A percentile compares a stretch with the other conserved stretches of the same genome.
Evolutionary conservation across 2,329 filamentous ascomycete species (phyloP).

Genomic region (Colletotrichum zoysiae): DNA sequence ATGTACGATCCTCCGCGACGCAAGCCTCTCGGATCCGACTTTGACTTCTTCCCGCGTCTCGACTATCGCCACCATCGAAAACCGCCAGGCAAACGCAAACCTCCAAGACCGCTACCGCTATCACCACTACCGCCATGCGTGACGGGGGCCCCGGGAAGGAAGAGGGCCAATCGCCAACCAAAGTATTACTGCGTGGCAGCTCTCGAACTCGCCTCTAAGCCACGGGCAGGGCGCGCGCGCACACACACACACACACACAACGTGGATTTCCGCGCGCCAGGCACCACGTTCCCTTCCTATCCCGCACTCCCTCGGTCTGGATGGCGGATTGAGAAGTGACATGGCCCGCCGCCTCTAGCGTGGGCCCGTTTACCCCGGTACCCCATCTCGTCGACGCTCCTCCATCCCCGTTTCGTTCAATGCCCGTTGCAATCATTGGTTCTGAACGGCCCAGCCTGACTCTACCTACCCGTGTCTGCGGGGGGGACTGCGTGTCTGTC

Average conservation of each 20-base stretch:
- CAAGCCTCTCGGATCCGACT: neutral
- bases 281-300: slow-evolving; percentile 5
- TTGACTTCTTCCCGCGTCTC: neutral
- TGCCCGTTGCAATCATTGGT: slow-evolving; percentile 32
- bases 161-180: neutral
- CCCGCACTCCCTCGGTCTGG: slow-evolving; percentile 11
- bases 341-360: slow-evolving; percentile 26
- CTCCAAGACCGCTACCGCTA: neutral
- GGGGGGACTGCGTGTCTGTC: slow-evolving; percentile 20
- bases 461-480: slow-evolving; percentile 14
- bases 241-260: neutral
- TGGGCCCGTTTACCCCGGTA: slow-evolving; percentile 19
- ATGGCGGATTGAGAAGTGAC: slow-evolving; percentile 22
- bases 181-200: neutral
- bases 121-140: neutral
- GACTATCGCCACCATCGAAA: neutral
- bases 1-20: neutral
- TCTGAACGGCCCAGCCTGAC: slow-evolving; percentile 34
- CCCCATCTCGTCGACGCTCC: slow-evolving; percentile 14
- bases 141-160: neutral
- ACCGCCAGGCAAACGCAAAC: neutral
- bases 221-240: too few species aligned
- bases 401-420: slow-evolving; percentile 37
- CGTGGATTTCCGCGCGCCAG: slow-evolving; percentile 3
- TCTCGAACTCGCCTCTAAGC: neutral